Percentiles rank a stretch among this genome's conserved stretches.
These are phyloP conservation scores for Daldinia vernicosa DNA, from an alignment of 495 filamentous ascomycete species.

Conservation along the genomic window DNA sequence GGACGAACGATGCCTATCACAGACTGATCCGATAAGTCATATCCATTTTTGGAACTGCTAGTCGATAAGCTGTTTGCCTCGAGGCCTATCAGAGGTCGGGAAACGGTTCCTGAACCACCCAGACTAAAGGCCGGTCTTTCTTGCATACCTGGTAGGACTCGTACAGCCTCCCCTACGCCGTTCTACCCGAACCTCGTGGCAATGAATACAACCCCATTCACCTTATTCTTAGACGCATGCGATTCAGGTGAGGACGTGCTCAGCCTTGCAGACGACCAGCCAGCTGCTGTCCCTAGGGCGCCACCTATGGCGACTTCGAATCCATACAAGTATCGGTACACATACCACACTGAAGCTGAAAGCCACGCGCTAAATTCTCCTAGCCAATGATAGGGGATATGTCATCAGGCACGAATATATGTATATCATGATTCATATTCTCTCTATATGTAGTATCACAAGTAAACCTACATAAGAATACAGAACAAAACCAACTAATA, in stretches of 20 bases:
- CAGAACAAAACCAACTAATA: background rate
- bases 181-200: conserved; percentile 23
- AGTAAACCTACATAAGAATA: background rate
- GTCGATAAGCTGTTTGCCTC: conserved; percentile 22
- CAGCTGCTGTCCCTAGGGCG: conserved; percentile 9
- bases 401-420: conserved; percentile 1
- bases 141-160: conserved; percentile 5
- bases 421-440: background rate
- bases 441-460: background rate
- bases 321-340: conserved; percentile 7
- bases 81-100: conserved; percentile 28
- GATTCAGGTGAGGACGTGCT: conserved; percentile 18
- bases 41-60: conserved; percentile 40
- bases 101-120: conserved; percentile 17
- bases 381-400: conserved; percentile 13
- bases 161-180: conserved; percentile 19
- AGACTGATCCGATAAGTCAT: conserved; percentile 30
- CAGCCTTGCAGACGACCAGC: conserved; percentile 33
- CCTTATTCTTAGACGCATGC: conserved; percentile 3
- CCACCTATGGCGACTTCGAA: conserved; percentile 17
- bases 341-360: conserved; percentile 16
- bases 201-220: conserved; percentile 28
- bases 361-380: conserved; percentile 2
- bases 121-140: conserved; percentile 9
- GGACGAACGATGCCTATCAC: conserved; percentile 41